These are phyloP conservation scores for Podaxis sp. DNA, from an alignment of 768 basidiomycete genomes.

Conservation along the genomic window DNA sequence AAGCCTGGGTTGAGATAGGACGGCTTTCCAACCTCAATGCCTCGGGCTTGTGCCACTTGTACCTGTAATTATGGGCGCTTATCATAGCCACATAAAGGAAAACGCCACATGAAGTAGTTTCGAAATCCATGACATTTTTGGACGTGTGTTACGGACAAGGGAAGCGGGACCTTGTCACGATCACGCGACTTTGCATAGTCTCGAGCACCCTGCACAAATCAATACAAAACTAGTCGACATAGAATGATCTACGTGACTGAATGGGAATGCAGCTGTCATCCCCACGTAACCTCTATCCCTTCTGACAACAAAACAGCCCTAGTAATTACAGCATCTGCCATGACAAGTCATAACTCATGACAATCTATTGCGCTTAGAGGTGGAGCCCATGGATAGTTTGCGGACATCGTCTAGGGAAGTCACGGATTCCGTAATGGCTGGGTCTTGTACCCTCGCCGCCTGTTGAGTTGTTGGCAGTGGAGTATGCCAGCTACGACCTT, in stretches of 20 bases:
- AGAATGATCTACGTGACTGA: background rate
- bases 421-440: background rate
- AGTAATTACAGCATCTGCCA: background rate
- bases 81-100: background rate
- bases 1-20: background rate
- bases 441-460: background rate
- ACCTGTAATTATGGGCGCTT: background rate
- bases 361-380: background rate
- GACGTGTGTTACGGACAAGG: background rate
- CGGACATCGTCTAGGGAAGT: background rate
- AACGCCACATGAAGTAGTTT: conserved; percentile 1
- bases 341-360: background rate
- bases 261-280: background rate
- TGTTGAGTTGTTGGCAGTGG: background rate
- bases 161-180: background rate
- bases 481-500: background rate
- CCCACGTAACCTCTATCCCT: background rate
- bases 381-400: background rate
- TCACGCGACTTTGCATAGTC: background rate
- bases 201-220: background rate
- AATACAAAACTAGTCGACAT: background rate
- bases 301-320: background rate
- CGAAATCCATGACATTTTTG: background rate
- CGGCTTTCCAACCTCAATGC: background rate
- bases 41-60: background rate